phyloP scores from a whole-genome alignment of 192 early-diverging fungal species.

The Entomortierella lignicola region DNA sequence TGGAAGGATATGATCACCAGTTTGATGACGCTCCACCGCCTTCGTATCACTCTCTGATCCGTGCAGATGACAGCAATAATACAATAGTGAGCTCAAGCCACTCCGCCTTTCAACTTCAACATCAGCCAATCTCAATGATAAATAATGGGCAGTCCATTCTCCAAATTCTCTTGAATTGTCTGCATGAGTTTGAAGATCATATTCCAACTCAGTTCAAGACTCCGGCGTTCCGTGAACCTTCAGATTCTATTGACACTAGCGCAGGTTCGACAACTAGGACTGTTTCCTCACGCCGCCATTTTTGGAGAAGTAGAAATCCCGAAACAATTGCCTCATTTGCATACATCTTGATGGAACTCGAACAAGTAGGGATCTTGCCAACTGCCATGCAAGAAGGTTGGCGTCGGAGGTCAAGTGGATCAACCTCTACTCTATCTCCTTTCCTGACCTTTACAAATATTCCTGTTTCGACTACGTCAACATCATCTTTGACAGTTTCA shows the following conservation, averaged over 20 bases:
- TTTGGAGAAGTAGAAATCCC: constrained; percentile 22
- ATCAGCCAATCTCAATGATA: not conserved
- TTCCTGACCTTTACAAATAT: not conserved
- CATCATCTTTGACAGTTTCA: not conserved
- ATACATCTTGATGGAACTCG: constrained; percentile 35
- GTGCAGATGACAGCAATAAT: not conserved
- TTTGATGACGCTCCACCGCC: constrained; percentile 45
- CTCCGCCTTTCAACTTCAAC: not conserved
- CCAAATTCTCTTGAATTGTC: constrained; percentile 1
- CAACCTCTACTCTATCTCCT: not conserved
- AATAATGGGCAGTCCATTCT: not conserved
- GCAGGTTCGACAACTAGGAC: not conserved
- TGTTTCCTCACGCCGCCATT: constrained; percentile 6
- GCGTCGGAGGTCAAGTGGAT: not conserved
- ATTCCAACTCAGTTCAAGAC: constrained; percentile 4
- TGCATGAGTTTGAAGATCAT: constrained; percentile 33
- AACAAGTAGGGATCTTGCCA: constrained; percentile 29
- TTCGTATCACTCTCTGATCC: constrained; percentile 34
- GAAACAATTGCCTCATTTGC: constrained; percentile 32
- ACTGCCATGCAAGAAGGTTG: constrained; percentile 19
- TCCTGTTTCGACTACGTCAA: not conserved
- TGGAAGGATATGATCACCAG: constrained; percentile 28
- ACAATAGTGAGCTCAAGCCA: not conserved
- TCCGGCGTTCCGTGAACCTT: not conserved
- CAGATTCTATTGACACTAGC: not conserved